Evolutionary conservation across 2,329 filamentous ascomycete genomes (phyloP), one percentile per base, ranked within the genome.

Genomic region (Fusarium zealandicum): DNA sequence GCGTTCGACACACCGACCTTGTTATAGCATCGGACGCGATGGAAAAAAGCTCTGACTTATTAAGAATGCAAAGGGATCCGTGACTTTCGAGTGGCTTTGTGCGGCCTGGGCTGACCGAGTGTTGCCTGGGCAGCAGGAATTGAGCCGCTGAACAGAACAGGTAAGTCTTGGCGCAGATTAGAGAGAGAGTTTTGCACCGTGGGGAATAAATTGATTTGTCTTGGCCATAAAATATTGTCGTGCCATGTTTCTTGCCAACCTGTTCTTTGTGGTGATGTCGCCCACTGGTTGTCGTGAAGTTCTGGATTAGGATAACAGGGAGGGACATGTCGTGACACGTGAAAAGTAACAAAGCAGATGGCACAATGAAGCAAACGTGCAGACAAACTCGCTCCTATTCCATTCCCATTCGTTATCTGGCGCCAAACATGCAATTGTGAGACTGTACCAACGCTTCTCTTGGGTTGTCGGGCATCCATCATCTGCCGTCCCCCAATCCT

Each of bases 1-100:
- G 95, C 92, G 95, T 97, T 90, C 92, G 93, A 91, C 95, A 97
- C 93, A 96, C 83, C 75, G 83, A 87, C 89, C 93, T 97, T 98
- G 92, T 97, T 96, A 84, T 57, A 79, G 80, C 79, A 83, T 91
- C 93, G 93, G 87, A 96, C 93, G 95, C 93, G 86, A 91, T 89
- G 83, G 90, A 69, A 88, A 90, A 92, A 89, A 96, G 90, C 91
- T 97, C 93, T 98, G 93, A 98, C 76, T 76, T 77, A 76, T 80
- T 50, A 69, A 61, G 74, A 77, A 76, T 74, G 72, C 71, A 72
- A 72, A 69, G 55, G 58, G 47, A 44, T 60, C 62, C n/a, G 36
- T 50, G 38, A 47, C 59, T 43, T 50, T 25, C 16, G 2, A 13
- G 12, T 18, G 40, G 40, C 48, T 45, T 54, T 41, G 27, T 3